A percentile compares a stretch with the other conserved stretches of the same genome.
phyloP scores from a whole-genome alignment of 176 grass and related monocot species.

The Chrysopogon serrulatus region DNA sequence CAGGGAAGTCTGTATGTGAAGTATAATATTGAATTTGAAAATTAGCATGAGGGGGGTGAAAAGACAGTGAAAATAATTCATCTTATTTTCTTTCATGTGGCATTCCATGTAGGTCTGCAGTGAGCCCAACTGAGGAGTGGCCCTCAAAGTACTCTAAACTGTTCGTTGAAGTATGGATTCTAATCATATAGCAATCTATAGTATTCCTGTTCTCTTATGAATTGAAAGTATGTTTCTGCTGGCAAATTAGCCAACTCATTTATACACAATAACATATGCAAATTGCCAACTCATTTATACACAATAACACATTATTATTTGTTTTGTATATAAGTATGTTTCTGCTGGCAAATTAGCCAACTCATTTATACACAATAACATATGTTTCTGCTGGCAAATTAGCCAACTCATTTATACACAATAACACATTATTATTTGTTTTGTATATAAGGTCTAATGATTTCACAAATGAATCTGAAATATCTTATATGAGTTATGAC shows the following conservation, averaged over 20 bases:
- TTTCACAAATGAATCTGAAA: background rate
- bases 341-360: too few species aligned
- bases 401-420: background rate
- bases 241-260: background rate
- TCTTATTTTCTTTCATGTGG: background rate
- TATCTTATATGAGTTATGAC: background rate
- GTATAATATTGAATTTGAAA: background rate
- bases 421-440: background rate
- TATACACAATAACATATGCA: background rate
- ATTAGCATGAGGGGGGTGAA: background rate
- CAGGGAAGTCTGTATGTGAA: too few species aligned
- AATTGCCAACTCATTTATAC: too few species aligned
- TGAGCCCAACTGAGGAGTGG: constrained; percentile 69
- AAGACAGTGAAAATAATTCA: background rate
- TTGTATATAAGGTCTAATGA: background rate
- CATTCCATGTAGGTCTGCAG: constrained; percentile 52
- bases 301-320: background rate
- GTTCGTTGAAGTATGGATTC: constrained; percentile 40
- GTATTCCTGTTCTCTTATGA: background rate
- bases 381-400: background rate
- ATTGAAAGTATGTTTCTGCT: background rate
- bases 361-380: too few species aligned
- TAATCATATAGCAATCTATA: background rate
- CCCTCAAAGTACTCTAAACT: constrained; percentile 79
- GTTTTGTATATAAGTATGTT: background rate